Evolutionary conservation across 2,329 filamentous ascomycete species (phyloP), one percentile per base, ranked within the genome.

Genomic region (Neonectria hederae): DNA sequence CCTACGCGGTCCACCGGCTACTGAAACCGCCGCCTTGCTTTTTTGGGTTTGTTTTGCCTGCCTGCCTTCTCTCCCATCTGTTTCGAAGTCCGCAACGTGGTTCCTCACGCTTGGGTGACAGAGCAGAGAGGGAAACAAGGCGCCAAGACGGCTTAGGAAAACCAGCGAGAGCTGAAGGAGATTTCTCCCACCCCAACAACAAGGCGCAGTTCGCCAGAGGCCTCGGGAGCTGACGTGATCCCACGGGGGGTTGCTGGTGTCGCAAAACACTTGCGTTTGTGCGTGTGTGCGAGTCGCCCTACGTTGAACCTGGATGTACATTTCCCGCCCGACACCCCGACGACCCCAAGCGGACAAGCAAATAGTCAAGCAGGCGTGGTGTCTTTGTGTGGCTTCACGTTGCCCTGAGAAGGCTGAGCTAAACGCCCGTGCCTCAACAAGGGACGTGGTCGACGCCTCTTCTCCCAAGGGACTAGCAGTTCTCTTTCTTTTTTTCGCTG

Each of bases 31-130:
- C 10, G 48, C n/a, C 38, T 4, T 22, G 48, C 19, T 21, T 30
- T 30, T 28, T n/a, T n/a, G n/a, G n/a, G 10, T 9, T 51, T 51
- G 24, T n/a, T 46, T 22, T 21, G 38, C 56, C n/a, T n/a, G n/a
- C n/a, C n/a, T n/a, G n/a, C n/a, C n/a, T n/a, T 38, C 40, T 40
- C 17, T 19, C 40, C 21, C 28, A 5, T 46, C 10, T 21, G 51
- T 51, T 51, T 45, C 49, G 45, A 49, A 54, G 46, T 58, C 54
- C 67, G 53, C 54, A 63, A 71, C 67, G 59, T 70, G 52, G 57
- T 59, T 62, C 65, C 59, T 62, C 43, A 24, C 43, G 32, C 55
- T 61, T 62, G 54, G 65, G 49, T 32, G 24, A 38, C 43, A 19
- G 17, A 6, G 30, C 19, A 26, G 24, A 45, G 38, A 32, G 13